A percentile compares a stretch with the other conserved stretches of the same genome.
Conservation (phyloP, 225 moss, liverwort and hornwort species). For the Neckera pumila region DNA sequence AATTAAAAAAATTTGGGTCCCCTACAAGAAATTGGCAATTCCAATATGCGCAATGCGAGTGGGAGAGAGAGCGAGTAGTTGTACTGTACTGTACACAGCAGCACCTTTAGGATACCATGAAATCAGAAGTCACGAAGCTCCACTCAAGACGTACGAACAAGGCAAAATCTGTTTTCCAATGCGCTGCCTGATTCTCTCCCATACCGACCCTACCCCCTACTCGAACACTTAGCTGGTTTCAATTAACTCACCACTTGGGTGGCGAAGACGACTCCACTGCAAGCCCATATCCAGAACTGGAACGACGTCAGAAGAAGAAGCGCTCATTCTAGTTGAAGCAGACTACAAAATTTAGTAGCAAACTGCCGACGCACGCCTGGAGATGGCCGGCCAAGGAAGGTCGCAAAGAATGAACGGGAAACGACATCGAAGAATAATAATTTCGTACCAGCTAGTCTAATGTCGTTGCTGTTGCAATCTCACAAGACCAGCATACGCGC, state of each 20-base stretch:
- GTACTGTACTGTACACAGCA: background rate
- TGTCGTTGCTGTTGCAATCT: conserved; percentile 38
- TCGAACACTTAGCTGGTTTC: background rate
- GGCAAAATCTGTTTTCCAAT: background rate
- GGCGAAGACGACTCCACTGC: background rate
- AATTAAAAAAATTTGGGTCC: too few species aligned
- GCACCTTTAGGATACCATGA: background rate
- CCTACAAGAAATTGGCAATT: too few species aligned
- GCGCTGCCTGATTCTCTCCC: background rate
- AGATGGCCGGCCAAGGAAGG: background rate
- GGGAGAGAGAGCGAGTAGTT: background rate
- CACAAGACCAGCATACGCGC: conserved; percentile 58
- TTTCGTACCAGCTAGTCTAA: background rate
- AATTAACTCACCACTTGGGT: background rate
- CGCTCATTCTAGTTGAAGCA: background rate
- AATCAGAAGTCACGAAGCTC: background rate
- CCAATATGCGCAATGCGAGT: too few species aligned
- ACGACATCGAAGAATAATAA: background rate
- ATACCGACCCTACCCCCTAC: background rate
- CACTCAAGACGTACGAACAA: background rate
- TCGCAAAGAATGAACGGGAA: background rate
- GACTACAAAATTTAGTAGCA: background rate
- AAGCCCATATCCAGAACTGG: background rate
- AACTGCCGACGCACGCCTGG: background rate
- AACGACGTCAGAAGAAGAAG: background rate